Percentiles rank a stretch among this genome's conserved stretches.
Conservation (phyloP, 164 flowering plant genomes). For the Dillenia suffruticosa region DNA sequence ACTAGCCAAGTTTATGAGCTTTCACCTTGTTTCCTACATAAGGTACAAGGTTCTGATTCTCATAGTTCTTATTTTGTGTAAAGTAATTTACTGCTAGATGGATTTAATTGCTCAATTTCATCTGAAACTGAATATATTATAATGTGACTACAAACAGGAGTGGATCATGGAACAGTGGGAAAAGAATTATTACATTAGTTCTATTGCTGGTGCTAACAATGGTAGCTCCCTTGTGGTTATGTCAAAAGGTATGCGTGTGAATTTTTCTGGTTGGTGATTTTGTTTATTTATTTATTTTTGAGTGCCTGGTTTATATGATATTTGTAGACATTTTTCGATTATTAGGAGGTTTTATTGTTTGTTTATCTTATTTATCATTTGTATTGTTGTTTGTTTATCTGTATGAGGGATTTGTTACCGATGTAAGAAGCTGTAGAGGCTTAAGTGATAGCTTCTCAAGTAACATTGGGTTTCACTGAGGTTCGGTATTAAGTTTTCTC, state of each 20-base stretch:
- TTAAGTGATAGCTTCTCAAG: no score
- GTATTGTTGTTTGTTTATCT: no score
- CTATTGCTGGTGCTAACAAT: conserved; percentile 76
- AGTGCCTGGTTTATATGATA: no score
- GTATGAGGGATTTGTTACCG: no score
- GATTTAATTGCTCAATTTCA: not conserved
- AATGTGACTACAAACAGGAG: conserved; percentile 36
- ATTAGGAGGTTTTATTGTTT: no score
- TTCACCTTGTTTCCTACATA: conserved; percentile 73
- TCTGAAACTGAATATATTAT: not conserved
- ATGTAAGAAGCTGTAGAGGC: no score
- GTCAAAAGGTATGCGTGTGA: conserved; percentile 66
- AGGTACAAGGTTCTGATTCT: conserved; percentile 32
- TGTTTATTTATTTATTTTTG: no score
- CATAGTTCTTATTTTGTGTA: not conserved
- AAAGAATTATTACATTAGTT: conserved; percentile 74
- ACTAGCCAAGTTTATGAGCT: conserved; percentile 69
- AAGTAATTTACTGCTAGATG: not conserved
- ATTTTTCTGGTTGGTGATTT: no score
- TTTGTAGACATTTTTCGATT: no score
- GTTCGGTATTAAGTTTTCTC: no score
- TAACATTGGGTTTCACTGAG: no score
- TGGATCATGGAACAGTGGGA: conserved; percentile 98
- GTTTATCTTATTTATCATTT: no score
- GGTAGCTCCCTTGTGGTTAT: conserved; percentile 92